phyloP scores from a whole-genome alignment of 2,329 filamentous ascomycete genomes.

The Trichoderma cornu-damae region DNA sequence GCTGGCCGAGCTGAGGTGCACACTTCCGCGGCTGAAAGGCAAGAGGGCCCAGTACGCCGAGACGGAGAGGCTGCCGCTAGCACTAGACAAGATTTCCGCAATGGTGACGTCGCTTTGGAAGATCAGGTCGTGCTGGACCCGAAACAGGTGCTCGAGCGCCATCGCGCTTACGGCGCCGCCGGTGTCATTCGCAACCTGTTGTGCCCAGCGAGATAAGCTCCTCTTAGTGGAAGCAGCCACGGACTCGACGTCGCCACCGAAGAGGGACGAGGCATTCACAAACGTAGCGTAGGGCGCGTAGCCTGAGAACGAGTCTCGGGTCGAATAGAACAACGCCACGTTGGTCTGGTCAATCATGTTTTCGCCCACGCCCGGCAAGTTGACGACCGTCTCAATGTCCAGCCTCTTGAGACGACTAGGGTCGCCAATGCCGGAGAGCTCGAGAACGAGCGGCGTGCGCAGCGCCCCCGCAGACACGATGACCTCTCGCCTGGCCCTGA shows the following conservation, averaged over 20 bases:
- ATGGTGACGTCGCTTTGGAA: constrained; percentile 43
- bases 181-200: constrained; percentile 25
- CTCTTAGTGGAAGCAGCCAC: constrained; percentile 26
- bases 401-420: constrained; percentile 29
- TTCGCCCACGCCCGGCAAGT: constrained; percentile 36
- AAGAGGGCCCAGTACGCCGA: constrained; percentile 37
- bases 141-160: constrained; percentile 38
- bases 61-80: constrained; percentile 29
- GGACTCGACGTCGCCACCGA: constrained; percentile 26
- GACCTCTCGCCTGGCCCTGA: constrained; percentile 39
- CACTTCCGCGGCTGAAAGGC: constrained; percentile 53
- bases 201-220: constrained; percentile 31
- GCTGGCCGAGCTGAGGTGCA: constrained; percentile 48
- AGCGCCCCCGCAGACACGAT: constrained; percentile 20
- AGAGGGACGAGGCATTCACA: constrained; percentile 32
- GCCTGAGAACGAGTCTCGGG: constrained; percentile 21
- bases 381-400: constrained; percentile 31
- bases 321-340: constrained; percentile 25
- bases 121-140: constrained; percentile 44
- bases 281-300: constrained; percentile 34
- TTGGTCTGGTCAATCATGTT: constrained; percentile 44
- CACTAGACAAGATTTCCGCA: constrained; percentile 42
- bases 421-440: constrained; percentile 33
- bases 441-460: constrained; percentile 27
- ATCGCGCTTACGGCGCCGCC: constrained; percentile 27